A percentile compares a stretch with the other conserved stretches of the same genome.
Conservation (phyloP, 2,329 filamentous ascomycete genomes). For the Alternaria ethzedia region DNA sequence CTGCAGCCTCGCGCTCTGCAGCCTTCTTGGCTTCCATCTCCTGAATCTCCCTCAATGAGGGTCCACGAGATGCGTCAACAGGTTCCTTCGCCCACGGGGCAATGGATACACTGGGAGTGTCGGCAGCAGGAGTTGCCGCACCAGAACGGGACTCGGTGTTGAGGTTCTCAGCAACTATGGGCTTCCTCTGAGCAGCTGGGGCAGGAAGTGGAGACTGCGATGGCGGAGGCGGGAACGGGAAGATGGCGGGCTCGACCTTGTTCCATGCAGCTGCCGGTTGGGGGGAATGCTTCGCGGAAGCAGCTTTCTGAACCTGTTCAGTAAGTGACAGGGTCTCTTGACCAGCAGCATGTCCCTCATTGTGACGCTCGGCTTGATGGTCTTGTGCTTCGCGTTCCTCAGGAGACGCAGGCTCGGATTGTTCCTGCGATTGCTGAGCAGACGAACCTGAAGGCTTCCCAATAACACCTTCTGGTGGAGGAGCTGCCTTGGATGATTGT, state of each 20-base stretch:
- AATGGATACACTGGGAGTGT: constrained; percentile 72
- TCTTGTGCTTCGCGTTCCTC: constrained; percentile 26
- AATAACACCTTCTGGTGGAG: constrained; percentile 47
- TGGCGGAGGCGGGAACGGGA: constrained; percentile 75
- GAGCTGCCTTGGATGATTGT: constrained; percentile 32
- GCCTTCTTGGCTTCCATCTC: constrained; percentile 93
- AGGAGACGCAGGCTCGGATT: constrained; percentile 24
- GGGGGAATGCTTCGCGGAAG: constrained; percentile 64
- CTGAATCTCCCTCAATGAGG: constrained; percentile 95
- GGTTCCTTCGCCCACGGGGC: constrained; percentile 95
- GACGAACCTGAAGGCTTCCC: constrained; percentile 35
- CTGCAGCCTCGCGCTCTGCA: constrained; percentile 83
- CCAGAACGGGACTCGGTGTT: constrained; percentile 72
- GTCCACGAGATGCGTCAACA: constrained; percentile 75
- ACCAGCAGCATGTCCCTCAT: constrained; percentile 25
- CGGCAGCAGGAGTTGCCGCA: constrained; percentile 75
- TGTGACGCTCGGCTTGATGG: constrained; percentile 17
- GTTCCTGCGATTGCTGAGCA: constrained; percentile 31
- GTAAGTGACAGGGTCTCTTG: constrained; percentile 72
- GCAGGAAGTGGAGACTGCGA: constrained; percentile 85
- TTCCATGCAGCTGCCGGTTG: constrained; percentile 63
- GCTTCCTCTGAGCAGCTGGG: constrained; percentile 84
- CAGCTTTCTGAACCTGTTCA: constrained; percentile 82
- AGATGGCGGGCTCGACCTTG: constrained; percentile 73
- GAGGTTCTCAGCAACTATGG: constrained; percentile 80